phyloP scores from a whole-genome alignment of 179 eudicot species.

The Heliamphora pulchella region DNA sequence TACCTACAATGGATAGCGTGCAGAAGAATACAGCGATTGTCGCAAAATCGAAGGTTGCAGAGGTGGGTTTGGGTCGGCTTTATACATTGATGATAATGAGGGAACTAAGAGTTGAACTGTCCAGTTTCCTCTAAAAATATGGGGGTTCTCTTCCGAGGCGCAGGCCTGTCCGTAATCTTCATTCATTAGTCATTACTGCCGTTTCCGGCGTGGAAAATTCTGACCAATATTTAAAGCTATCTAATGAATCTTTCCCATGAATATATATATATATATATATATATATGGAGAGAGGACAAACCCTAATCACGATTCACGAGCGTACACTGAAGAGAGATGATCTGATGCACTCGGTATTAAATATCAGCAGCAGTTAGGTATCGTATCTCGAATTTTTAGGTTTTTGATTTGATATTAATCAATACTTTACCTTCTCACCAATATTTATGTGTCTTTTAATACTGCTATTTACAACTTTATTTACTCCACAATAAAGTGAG shows the following conservation, averaged over 20 bases:
- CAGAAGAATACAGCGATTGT: neutral
- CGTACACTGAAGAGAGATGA: conserved; percentile 14
- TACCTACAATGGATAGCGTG: neutral
- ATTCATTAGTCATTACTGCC: neutral
- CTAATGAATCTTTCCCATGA: neutral
- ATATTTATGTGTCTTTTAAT: too few species aligned
- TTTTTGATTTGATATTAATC: too few species aligned
- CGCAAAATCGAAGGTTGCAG: neutral
- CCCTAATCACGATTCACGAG: conserved; percentile 34
- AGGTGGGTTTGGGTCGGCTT: neutral
- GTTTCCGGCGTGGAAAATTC: neutral
- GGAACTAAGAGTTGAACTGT: neutral
- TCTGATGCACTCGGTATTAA: conserved; percentile 9
- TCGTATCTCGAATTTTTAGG: too few species aligned
- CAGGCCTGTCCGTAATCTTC: neutral
- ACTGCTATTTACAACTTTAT: too few species aligned
- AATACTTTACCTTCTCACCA: too few species aligned
- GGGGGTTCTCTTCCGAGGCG: neutral
- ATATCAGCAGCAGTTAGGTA: too few species aligned
- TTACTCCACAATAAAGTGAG: too few species aligned
- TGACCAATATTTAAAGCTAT: neutral
- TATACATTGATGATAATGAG: neutral
- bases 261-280: neutral
- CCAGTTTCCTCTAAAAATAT: neutral
- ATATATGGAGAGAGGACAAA: conserved; percentile 8